Evolutionary conservation across 768 basidiomycete species (phyloP).

Genomic region (Lactifluus subvellereus): DNA sequence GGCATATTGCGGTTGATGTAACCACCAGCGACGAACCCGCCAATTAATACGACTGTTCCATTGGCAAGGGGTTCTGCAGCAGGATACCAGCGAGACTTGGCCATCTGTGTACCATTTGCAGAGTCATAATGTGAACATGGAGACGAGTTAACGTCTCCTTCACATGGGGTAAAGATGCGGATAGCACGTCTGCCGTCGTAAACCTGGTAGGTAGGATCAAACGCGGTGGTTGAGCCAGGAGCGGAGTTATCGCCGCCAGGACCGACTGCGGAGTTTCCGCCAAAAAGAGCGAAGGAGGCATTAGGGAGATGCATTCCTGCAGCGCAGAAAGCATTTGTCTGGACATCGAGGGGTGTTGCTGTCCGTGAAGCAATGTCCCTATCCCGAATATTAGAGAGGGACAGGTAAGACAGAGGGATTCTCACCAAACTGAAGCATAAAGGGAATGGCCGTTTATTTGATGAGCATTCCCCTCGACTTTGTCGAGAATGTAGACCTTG

Average conservation of each 20-base stretch:
- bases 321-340: conserved; percentile 73
- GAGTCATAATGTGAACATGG: conserved; percentile 73
- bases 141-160: conserved; percentile 38
- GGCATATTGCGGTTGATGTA: conserved; percentile 75
- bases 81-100: conserved; percentile 72
- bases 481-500: conserved; percentile 90
- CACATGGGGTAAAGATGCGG: conserved; percentile 77
- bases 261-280: conserved; percentile 72
- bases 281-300: conserved; percentile 67
- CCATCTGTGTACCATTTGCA: conserved; percentile 54
- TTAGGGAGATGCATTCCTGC: conserved; percentile 81
- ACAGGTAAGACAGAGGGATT: neutral
- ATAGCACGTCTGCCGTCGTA: conserved; percentile 77
- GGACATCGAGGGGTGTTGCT: conserved; percentile 62
- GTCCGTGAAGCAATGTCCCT: conserved; percentile 60
- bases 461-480: conserved; percentile 71
- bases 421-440: conserved; percentile 65
- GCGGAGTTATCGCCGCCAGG: conserved; percentile 56
- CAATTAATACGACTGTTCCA: conserved; percentile 74
- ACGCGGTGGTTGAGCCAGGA: conserved; percentile 37
- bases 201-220: conserved; percentile 66
- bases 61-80: conserved; percentile 68
- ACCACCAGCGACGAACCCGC: conserved; percentile 72
- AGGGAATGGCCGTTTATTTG: conserved; percentile 65
- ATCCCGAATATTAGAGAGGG: neutral